Conservation (phyloP, 257 asterid genomes). For the Anisodus acutangulus region DNA sequence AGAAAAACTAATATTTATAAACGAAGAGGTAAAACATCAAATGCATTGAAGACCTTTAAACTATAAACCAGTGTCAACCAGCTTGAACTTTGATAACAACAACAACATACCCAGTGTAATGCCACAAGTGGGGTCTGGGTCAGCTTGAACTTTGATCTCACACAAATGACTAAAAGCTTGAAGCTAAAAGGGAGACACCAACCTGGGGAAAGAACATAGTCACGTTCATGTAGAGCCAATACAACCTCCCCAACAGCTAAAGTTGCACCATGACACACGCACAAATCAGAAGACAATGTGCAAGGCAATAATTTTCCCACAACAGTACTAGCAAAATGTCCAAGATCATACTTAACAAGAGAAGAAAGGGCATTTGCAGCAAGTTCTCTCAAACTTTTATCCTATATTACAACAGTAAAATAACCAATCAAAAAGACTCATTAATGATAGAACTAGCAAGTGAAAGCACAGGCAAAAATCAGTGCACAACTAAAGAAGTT, state of each 20-base stretch:
- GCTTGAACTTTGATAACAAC: slow-evolving; percentile 3
- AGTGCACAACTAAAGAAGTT: slow-evolving; percentile 8
- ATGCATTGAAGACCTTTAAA: neutral
- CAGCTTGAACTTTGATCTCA: too few relatives aligned
- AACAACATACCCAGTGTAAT: too few relatives aligned
- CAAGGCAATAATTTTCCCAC: slow-evolving; percentile 81
- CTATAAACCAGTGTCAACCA: neutral
- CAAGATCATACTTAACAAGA: slow-evolving; percentile 83
- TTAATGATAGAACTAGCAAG: slow-evolving; percentile 31
- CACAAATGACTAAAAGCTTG: slow-evolving; percentile 15
- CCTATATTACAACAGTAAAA: slow-evolving; percentile 56
- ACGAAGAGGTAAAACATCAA: neutral
- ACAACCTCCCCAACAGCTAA: slow-evolving; percentile 86
- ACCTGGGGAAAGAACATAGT: slow-evolving; percentile 74
- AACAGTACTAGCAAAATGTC: slow-evolving; percentile 64
- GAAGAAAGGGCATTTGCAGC: slow-evolving; percentile 85
- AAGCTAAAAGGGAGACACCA: slow-evolving; percentile 35
- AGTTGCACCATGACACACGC: slow-evolving; percentile 97
- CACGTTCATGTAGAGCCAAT: slow-evolving; percentile 70
- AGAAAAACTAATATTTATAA: neutral
- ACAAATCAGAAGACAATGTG: slow-evolving; percentile 90
- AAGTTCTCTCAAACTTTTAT: slow-evolving; percentile 94
- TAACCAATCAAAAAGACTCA: slow-evolving; percentile 31
- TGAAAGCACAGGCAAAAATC: slow-evolving; percentile 26
- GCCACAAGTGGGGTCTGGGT: too few relatives aligned